Conservation (phyloP, 345 rosid genomes). For the Gossypioides kirkii region DNA sequence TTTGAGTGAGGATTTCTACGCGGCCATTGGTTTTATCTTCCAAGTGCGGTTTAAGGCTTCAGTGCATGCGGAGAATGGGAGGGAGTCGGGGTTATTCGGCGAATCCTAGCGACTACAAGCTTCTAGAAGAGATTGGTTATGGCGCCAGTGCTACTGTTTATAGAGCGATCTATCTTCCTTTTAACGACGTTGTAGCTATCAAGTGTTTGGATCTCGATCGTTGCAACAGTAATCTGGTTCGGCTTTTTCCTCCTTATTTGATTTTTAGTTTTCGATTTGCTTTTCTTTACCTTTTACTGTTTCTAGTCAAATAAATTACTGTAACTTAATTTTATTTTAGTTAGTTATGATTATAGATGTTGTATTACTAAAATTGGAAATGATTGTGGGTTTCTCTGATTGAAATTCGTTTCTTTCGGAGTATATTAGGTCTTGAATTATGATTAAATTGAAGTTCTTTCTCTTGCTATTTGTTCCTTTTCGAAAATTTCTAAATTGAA, state of each 20-base stretch:
- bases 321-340: constrained; percentile 6
- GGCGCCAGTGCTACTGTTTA: constrained; percentile 94
- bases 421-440: neutral
- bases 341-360: constrained; percentile 14
- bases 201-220: constrained; percentile 66
- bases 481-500: neutral
- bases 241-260: constrained; percentile 5
- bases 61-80: constrained; percentile 38
- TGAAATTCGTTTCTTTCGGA: neutral
- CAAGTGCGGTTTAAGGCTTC: constrained; percentile 19
- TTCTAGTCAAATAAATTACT: neutral
- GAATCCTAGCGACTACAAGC: constrained; percentile 62
- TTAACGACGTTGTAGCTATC: constrained; percentile 77
- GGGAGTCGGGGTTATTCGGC: constrained; percentile 45
- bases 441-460: neutral
- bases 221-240: constrained; percentile 56
- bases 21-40: constrained; percentile 12
- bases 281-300: neutral
- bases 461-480: neutral
- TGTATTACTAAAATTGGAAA: neutral
- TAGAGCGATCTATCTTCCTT: constrained; percentile 88
- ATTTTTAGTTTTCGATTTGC: neutral
- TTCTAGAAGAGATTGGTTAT: constrained; percentile 81
- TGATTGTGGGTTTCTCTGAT: neutral
- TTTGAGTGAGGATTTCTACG: neutral